Base-by-base conservation (phyloP, 345 rosid species). In the Populus pruinosa region DNA sequence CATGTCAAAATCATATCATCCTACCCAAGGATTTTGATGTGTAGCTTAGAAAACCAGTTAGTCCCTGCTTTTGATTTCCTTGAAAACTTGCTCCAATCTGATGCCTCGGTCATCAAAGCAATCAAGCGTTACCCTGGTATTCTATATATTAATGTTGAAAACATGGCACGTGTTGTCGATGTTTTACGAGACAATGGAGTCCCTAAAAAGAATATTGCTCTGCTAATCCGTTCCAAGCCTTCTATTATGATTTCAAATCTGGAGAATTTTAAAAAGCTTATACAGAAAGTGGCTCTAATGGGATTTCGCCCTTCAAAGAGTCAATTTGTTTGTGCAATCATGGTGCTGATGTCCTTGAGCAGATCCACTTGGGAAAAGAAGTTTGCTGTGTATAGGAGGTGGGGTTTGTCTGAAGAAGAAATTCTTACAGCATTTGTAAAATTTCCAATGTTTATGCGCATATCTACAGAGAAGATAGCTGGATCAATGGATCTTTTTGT, bases 281-380 rank as follows among this genome's bases (percentile, higher is more conserved):
- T 86, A 29, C 61, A 73, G 13, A 81, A 80, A 72, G 89, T 84
- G 21, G 67, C 36, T 61, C 77, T 80, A 69, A 88, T 85, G 87
- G 94, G 90, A 11, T 86, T 87, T 39, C 68, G 82, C 33, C 87
- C 90, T 2, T 75, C 38, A 61, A 86, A 85, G 43, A n/a, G 77
- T 9, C 81, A 73, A 5, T 88, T 88, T 68, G 82, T 86, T 47
- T 2, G 71, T 29, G 94, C 93, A 1, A 71, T 90, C 0, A 80
- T 43, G 6, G 83, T 85, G 0, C 39, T 71, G 8, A 14, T 18
- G 6, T 2, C 25, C 9, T 14, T 81, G 67, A 76, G 63, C 7
- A 69, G 72, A 65, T 49, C 73, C 17, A 70, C 67, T 1, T 76
- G 85, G 88, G 72, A 59, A 41, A 75, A 33, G 71, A 78, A 77